These are phyloP conservation scores for Escovopsis sp. DNA, from an alignment of 2,329 filamentous ascomycete genomes.

Conservation along the genomic window DNA sequence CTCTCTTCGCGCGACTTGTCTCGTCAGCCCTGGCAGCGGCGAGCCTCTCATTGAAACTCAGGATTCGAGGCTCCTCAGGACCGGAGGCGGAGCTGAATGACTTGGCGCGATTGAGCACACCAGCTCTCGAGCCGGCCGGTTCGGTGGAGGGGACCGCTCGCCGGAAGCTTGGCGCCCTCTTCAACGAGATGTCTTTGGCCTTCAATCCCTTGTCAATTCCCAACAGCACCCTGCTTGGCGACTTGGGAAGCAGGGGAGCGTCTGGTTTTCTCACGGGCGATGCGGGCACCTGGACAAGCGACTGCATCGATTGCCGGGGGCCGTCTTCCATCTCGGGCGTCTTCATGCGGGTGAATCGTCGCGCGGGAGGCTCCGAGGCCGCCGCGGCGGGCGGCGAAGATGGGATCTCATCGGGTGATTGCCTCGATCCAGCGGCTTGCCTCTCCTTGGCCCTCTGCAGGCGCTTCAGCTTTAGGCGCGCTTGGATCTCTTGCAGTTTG, in stretches of 20 bases:
- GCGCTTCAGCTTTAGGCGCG: constrained; percentile 73
- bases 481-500: constrained; percentile 77
- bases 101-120: constrained; percentile 29
- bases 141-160: constrained; percentile 7
- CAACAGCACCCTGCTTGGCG: constrained; percentile 63
- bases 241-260: constrained; percentile 41
- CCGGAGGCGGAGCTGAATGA: constrained; percentile 18
- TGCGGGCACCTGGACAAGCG: constrained; percentile 55
- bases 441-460: constrained; percentile 43
- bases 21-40: constrained; percentile 51
- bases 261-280: constrained; percentile 51
- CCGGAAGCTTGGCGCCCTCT: constrained; percentile 44
- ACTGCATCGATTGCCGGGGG: constrained; percentile 10
- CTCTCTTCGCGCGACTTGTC: constrained; percentile 30
- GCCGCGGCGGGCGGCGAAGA: constrained; percentile 9
- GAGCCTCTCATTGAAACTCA: constrained; percentile 73
- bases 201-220: constrained; percentile 82
- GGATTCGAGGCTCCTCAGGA: constrained; percentile 22
- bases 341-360: constrained; percentile 11
- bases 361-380: constrained; percentile 10
- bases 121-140: constrained; percentile 13
- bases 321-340: constrained; percentile 13
- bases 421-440: constrained; percentile 8
- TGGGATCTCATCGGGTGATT: constrained; percentile 8
- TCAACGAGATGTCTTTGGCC: constrained; percentile 71